phyloP scores from a whole-genome alignment of 306 rosid species.

The Abrus pulchellus region DNA sequence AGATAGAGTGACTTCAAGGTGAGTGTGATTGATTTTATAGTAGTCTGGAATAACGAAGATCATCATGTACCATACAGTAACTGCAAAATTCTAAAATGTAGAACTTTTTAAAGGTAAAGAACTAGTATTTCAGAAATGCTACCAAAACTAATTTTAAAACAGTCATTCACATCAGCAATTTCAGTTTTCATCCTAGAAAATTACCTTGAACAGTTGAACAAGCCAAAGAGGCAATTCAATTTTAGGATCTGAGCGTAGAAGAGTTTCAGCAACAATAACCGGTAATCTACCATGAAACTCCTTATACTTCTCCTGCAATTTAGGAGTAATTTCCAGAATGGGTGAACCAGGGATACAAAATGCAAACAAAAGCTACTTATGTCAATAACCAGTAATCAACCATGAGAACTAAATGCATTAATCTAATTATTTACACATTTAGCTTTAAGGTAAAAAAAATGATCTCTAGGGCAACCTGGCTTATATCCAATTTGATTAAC shows the following conservation, averaged over 20 bases:
- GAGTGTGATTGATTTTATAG: neutral
- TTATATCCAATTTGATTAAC: conserved; percentile 2
- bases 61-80: too few relatives aligned
- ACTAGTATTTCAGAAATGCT: neutral
- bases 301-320: conserved; percentile 80
- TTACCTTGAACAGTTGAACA: conserved; percentile 91
- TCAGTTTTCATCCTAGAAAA: conserved; percentile 41
- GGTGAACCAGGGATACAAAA: conserved; percentile 24
- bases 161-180: neutral
- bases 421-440: neutral
- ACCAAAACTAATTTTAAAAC: neutral
- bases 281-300: conserved; percentile 85
- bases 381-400: neutral
- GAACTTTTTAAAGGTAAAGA: too few relatives aligned
- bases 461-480: neutral
- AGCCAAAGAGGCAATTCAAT: conserved; percentile 96
- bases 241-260: conserved; percentile 81
- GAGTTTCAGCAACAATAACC: conserved; percentile 82
- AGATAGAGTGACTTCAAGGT: neutral
- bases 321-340: conserved; percentile 29
- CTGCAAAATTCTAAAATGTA: too few relatives aligned
- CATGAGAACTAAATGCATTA: conserved; percentile 25
- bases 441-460: neutral
- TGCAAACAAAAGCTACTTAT: neutral
- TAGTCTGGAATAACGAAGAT: too few relatives aligned